Base-by-base conservation (phyloP, 192 early-diverging fungal genomes). In the Coemansia sp. region DNA sequence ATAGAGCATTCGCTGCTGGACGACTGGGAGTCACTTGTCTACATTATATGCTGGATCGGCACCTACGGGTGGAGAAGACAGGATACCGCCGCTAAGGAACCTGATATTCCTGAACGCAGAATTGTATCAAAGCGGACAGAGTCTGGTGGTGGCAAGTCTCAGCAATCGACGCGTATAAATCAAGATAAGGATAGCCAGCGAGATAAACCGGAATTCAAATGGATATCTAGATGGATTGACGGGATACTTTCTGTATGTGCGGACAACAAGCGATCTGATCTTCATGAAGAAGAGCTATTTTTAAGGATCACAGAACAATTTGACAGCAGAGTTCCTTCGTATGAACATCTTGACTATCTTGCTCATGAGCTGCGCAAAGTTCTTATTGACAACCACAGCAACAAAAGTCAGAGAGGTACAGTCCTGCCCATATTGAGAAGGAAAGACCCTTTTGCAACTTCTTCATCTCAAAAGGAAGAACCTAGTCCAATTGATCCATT, bases 11-110 rank as follows among this genome's bases (percentile, higher is more conserved):
- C 71, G 4, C 61, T 59, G 6, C 49, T 79, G 2, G 70, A 77
- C 26, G 76, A 77, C 39, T 72, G 62, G 65, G 76, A 77, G 58
- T 68, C 71, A 5, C 9, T 77, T 16, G 61, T 72, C 13, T 77
- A 77, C 42, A 49, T 70, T 7, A 37, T 77, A 15, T 77, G 75
- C 70, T 72, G 64, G 57, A 32, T 73, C 41, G 67, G 63, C 4
- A 72, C 70, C 0, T 67, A 49, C 49, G 76, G 76, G 6, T 68
- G 66, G 66, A 52, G 21, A 11, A 53, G 26, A 12, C 7, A 7
- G 1, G 50, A 23, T 11, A 21, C 19, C 26, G 19, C 26, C 26
- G 50, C 50, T 53, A 53, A 53, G 10, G 26, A 23, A 21, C 50
- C 50, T 9, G 26, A 53, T 19, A 23, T n/a, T 53, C 19, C 19